Evolutionary conservation across 192 early-diverging fungal species (phyloP), one percentile per base, ranked within the genome.

Genomic region (Geranomyces michiganensis): DNA sequence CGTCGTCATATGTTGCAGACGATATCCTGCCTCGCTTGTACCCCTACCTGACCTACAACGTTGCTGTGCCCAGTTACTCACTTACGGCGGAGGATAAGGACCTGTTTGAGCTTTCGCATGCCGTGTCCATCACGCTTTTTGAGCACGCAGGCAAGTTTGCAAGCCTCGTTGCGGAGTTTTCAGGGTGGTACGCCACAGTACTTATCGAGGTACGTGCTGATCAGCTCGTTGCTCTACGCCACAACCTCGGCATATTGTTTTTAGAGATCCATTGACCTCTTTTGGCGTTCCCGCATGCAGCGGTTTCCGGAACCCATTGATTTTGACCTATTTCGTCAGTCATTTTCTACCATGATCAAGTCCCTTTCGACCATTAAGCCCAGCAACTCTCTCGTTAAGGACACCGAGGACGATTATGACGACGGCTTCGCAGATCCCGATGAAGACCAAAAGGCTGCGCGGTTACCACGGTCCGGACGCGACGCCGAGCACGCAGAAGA

Each of bases 81-180:
- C 70, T 51, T 15, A 72, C 60, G 14, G 29, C 44, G 21, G 72
- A 73, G 14, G 72, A 73, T 31, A 66, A 73, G 24, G 72, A 73
- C 30, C 41, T 73, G 49, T 73, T 73, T 59, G 72, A 73, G 30
- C 24, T 67, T 9, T 31, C 72, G n/a, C 72, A 73, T 59, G 64
- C 63, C 19, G 8, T 59, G 14, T 56, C 17, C 45, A 55, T 67
- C 51, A 17, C 30, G 24, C n/a, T 67, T 8, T 67, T 73, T 27
- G 63, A 66, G 56, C 6, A 45, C 30, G 64, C 36, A 2, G 36
- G 49, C 21, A 36, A 44, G 36, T 59, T 58, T n/a, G 15, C 29
- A 44, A 44, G 22, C 21, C 27, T 67, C 19, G 65, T 67, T 15
- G n/a, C 22, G 15, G 56, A 30, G 24, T 67, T 73, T 73, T 63